phyloP scores from a whole-genome alignment of 108 stramenopile species.

The Fragilaria crotonensis region DNA sequence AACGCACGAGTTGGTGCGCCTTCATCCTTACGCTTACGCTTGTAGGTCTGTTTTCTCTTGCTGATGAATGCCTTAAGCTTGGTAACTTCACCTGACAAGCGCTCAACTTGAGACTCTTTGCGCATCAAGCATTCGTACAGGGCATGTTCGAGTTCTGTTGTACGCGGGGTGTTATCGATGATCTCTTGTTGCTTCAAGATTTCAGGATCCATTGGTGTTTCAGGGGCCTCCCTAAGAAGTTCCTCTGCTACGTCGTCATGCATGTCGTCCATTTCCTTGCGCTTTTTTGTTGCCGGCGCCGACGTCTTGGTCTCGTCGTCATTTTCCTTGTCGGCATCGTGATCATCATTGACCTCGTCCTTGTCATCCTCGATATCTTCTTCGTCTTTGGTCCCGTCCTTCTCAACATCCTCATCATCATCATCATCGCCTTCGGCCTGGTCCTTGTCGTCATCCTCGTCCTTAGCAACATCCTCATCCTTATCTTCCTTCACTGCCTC shows the following conservation, averaged over 20 bases:
- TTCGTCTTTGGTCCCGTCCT: background rate
- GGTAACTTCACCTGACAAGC: conserved; percentile 39
- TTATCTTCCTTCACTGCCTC: background rate
- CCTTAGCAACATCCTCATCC: background rate
- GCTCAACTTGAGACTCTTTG: conserved; percentile 41
- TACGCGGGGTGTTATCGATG: conserved; percentile 25
- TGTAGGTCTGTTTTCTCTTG: conserved; percentile 80
- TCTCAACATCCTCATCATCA: background rate
- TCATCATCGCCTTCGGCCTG: background rate
- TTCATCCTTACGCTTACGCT: conserved; percentile 72
- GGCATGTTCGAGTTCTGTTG: conserved; percentile 42
- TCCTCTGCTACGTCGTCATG: background rate
- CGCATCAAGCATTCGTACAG: conserved; percentile 27
- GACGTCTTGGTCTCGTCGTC: background rate
- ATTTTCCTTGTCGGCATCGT: background rate
- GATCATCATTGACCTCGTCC: background rate
- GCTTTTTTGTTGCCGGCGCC: background rate
- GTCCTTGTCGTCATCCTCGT: background rate
- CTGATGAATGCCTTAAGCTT: conserved; percentile 63
- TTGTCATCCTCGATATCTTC: background rate
- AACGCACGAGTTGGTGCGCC: conserved; percentile 65
- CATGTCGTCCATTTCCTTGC: background rate
- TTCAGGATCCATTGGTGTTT: conserved; percentile 2
- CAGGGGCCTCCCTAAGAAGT: background rate
- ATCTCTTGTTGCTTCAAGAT: conserved; percentile 9